Conservation (phyloP, 2,329 filamentous ascomycete genomes). For the Diaporthe capsici region DNA sequence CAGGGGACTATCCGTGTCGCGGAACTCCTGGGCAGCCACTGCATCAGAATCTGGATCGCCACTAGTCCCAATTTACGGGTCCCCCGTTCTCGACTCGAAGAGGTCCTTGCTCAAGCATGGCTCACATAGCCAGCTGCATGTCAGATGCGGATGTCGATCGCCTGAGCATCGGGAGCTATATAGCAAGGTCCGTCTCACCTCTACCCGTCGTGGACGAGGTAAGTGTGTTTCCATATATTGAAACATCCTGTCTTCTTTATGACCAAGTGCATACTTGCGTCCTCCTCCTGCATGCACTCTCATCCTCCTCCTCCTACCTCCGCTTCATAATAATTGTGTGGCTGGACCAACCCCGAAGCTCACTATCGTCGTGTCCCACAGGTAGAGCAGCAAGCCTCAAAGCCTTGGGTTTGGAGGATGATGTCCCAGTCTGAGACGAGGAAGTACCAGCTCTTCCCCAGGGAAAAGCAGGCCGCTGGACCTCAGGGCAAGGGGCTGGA, state of each 20-base stretch:
- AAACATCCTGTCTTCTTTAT: slow-evolving; percentile 48
- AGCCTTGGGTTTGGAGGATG: slow-evolving; percentile 70
- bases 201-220: slow-evolving; percentile 60
- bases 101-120: slow-evolving; percentile 60
- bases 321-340: slow-evolving; percentile 43
- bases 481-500: slow-evolving; percentile 61
- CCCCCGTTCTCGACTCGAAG: slow-evolving; percentile 25
- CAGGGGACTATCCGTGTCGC: slow-evolving; percentile 41
- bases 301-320: background rate
- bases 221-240: slow-evolving; percentile 47
- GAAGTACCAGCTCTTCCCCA: slow-evolving; percentile 75
- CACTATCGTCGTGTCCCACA: slow-evolving; percentile 38
- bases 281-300: background rate
- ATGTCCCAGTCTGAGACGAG: slow-evolving; percentile 69
- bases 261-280: background rate
- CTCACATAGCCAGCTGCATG: slow-evolving; percentile 74
- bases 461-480: slow-evolving; percentile 61
- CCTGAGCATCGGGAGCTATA: slow-evolving; percentile 60
- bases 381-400: slow-evolving; percentile 53
- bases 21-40: slow-evolving; percentile 34
- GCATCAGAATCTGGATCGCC: slow-evolving; percentile 40
- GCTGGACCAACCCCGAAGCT: slow-evolving; percentile 34
- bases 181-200: slow-evolving; percentile 65
- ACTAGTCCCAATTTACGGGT: slow-evolving; percentile 32
- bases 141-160: slow-evolving; percentile 60